Evolutionary conservation across 2,329 filamentous ascomycete species (phyloP), one percentile per base, ranked within the genome.

Genomic region (Fusarium vanettenii): DNA sequence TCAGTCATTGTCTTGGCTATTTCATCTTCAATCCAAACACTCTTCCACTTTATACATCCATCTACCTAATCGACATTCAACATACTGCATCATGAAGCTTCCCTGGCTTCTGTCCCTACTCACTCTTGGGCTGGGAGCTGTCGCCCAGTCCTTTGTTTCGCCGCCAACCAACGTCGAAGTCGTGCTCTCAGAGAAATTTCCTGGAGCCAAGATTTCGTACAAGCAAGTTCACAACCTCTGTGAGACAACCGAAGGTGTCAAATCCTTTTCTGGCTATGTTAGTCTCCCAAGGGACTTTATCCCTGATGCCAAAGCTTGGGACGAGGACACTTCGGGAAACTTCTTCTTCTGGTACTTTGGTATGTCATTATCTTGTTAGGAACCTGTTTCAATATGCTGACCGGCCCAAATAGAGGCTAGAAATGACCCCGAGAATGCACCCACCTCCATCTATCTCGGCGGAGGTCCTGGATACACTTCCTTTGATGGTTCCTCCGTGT

Each of bases 381-480:
- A 29, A n/a, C n/a, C 8, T 11, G 22, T 7, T 27, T 41, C 8
- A 10, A 7, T n/a, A 18, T 33, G 10, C 39, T 22, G 18, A 37
- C 16, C 1, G 7, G 25, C 5, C 9, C 14, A 11, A 41, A 3
- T 13, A n/a, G 33, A 80, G 33, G 82, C 82, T 2, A 81, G 84
- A 16, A 76, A 83, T 13, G 64, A 74, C 27, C 63, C 75, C 11
- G 29, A 50, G 6, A 72, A 67, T 64, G 77, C 76, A 3, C 71
- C 71, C 6, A 76, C 74, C 6, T 68, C 84, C 86, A 88, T 92
- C 78, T 92, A 88, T 86, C 83, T 92, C 69, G 91, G 90, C 78
- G 90, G 91, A 57, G 90, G 91, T 2, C 90, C 91, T 0, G 91
- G 91, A 4, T 85, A 85, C 56, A 90, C 88, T 75, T 91, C 89